phyloP scores from a whole-genome alignment of 306 rosid genomes.

The Fragaria vesca region DNA sequence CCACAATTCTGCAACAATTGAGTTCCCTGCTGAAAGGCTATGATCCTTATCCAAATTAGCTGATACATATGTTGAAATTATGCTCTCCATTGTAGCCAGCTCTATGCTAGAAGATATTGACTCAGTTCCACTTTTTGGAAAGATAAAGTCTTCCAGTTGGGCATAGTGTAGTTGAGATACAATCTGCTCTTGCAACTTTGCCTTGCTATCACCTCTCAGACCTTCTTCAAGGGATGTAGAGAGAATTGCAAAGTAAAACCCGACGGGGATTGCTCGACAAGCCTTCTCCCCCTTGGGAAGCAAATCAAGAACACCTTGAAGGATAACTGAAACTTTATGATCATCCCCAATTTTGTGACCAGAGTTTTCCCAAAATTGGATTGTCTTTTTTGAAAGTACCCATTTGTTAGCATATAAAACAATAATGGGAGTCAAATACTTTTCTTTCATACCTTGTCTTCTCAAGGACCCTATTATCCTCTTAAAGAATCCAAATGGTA shows the following conservation, averaged over 20 bases:
- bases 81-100: slow-evolving; percentile 67
- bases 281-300: slow-evolving; percentile 55
- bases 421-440: slow-evolving; percentile 66
- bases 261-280: slow-evolving; percentile 63
- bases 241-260: slow-evolving; percentile 80
- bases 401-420: slow-evolving; percentile 79
- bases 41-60: slow-evolving; percentile 42
- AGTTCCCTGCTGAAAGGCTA: slow-evolving; percentile 38
- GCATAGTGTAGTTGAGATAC: slow-evolving; percentile 61
- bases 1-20: slow-evolving; percentile 65
- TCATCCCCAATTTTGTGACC: slow-evolving; percentile 36
- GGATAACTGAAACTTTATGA: slow-evolving; percentile 37
- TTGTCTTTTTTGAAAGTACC: slow-evolving; percentile 53
- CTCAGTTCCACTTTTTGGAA: slow-evolving; percentile 41
- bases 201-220: slow-evolving; percentile 35
- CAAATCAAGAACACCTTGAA: slow-evolving; percentile 75
- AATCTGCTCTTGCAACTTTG: slow-evolving; percentile 57
- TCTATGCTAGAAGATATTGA: slow-evolving; percentile 55
- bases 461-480: slow-evolving; percentile 69
- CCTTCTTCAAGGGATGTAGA: slow-evolving; percentile 63
- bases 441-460: slow-evolving; percentile 92
- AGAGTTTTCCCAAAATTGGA: slow-evolving; percentile 49
- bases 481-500: slow-evolving; percentile 71
- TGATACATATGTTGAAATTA: slow-evolving; percentile 47
- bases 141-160: slow-evolving; percentile 56